Base-by-base conservation (phyloP, 371 early-diverging fungal species). In the Apophysomyces sp. region DNA sequence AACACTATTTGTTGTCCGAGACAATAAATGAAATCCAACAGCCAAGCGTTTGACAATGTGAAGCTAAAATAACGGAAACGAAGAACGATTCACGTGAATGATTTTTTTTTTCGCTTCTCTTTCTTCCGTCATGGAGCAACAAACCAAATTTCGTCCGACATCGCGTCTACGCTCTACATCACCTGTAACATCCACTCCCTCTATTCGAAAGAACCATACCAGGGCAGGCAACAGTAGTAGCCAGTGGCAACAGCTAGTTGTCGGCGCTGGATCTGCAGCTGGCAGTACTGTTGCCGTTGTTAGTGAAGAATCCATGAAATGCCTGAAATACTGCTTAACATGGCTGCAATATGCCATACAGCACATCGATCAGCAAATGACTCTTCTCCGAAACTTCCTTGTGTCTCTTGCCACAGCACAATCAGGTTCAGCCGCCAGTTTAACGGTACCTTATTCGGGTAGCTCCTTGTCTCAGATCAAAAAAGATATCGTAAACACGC, bases 311-410 rank as follows among this genome's bases (percentile, higher is more conserved):
- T 86, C 87, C 40, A 84, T 93, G 85, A 86, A 85, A 62, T 81
- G 89, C 54, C 68, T 92, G 26, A 83, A 86, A 58, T 93, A 92
- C 71, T 94, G 94, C 63, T 75, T 92, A 15, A 86, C 88, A 61
- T 94, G 94, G 93, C 76, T 94, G 2, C 83, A 88, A 69, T 93
- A 94, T 53, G 94, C 96, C 0, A 86, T 89, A 2, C 78, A 82
- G 28, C 89, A 92, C 53, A 91, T 96, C 37, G 90, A 89, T 30
- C 86, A 83, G 44, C 94, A 94, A 67, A 90, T 95, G 62, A 68
- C 72, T 4, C 61, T 88, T 15, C 73, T 96, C 56, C 82, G 88
- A 6, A 78, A 77, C 30, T 87, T 88, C 61, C 69, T 94, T 4
- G 84, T 76, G 0, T 77, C 85, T 2, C 69, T 89, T 24, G 81